Evolutionary conservation across 106 monocot species (phyloP).

Genomic region (Cymbidium sinense): DNA sequence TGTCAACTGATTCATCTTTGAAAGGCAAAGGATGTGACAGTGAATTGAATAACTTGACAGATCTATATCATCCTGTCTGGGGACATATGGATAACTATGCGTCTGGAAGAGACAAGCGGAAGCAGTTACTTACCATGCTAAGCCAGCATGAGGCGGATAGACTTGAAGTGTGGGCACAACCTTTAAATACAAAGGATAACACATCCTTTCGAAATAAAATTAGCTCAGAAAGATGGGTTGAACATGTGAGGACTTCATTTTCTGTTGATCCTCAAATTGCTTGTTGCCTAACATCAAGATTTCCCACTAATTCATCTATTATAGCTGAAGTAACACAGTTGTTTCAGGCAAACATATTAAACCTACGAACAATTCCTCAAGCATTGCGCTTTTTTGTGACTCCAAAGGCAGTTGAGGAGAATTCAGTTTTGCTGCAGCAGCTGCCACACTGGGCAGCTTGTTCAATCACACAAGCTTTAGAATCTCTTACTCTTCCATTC

Average conservation of each 20-base stretch:
- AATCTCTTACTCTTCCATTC: slow-evolving; percentile 84
- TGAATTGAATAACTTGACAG: slow-evolving; percentile 47
- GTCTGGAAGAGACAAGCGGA: slow-evolving; percentile 72
- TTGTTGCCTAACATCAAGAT: slow-evolving; percentile 52
- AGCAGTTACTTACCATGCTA: slow-evolving; percentile 77
- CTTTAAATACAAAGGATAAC: slow-evolving; percentile 76
- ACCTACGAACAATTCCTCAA: slow-evolving; percentile 77
- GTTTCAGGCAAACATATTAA: slow-evolving; percentile 64
- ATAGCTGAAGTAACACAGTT: slow-evolving; percentile 73
- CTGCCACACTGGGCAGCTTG: slow-evolving; percentile 95
- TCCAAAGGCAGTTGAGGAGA: slow-evolving; percentile 88
- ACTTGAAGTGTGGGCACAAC: slow-evolving; percentile 97
- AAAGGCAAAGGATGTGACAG: slow-evolving; percentile 44
- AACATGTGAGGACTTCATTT: slow-evolving; percentile 93
- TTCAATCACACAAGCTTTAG: slow-evolving; percentile 90
- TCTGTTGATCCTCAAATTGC: slow-evolving; percentile 93
- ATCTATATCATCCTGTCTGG: slow-evolving; percentile 84
- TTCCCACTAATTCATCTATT: slow-evolving; percentile 68
- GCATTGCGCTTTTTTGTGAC: slow-evolving; percentile 93
- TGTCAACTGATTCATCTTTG: slow-evolving; percentile 40
- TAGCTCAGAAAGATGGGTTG: slow-evolving; percentile 84
- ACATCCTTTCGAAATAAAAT: slow-evolving; percentile 64
- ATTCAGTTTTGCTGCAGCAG: slow-evolving; percentile 84
- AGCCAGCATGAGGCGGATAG: slow-evolving; percentile 96
- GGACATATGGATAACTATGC: slow-evolving; percentile 75